Evolutionary conservation across 2,329 filamentous ascomycete genomes (phyloP).

Genomic region (Gliomastix tumulicola): DNA sequence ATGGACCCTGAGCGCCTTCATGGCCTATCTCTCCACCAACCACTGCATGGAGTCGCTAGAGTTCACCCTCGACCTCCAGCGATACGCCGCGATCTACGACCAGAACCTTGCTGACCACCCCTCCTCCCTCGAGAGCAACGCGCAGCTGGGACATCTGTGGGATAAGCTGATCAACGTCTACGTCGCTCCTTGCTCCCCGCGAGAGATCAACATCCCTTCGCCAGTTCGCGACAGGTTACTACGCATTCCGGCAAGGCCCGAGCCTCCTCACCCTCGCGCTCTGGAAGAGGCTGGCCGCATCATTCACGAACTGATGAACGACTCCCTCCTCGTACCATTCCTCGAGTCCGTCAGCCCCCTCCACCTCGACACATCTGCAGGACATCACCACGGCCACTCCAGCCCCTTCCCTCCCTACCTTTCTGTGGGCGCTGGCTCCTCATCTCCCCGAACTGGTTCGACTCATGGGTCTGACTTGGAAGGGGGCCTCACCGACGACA

Average conservation of each 20-base stretch:
- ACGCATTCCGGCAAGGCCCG: conserved; percentile 40
- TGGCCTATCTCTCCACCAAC: conserved; percentile 93
- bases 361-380: conserved; percentile 23
- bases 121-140: conserved; percentile 35
- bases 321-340: conserved; percentile 89
- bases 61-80: conserved; percentile 89
- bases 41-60: conserved; percentile 95
- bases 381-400: conserved; percentile 30
- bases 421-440: not conserved
- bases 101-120: conserved; percentile 30
- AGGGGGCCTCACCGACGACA: conserved; percentile 59
- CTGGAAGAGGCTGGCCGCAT: conserved; percentile 80
- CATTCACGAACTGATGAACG: conserved; percentile 95
- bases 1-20: conserved; percentile 88
- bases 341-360: conserved; percentile 56
- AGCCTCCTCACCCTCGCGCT: conserved; percentile 65
- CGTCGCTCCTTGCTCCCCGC: conserved; percentile 75
- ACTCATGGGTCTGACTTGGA: conserved; percentile 41
- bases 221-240: conserved; percentile 78
- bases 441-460: conserved; percentile 12
- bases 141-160: conserved; percentile 77
- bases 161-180: conserved; percentile 83
- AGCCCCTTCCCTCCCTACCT: conserved; percentile 30
- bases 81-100: conserved; percentile 60
- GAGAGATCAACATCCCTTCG: conserved; percentile 86